phyloP scores from a whole-genome alignment of 1,139 yeast species.

The Tardiomyces digboiensis region DNA sequence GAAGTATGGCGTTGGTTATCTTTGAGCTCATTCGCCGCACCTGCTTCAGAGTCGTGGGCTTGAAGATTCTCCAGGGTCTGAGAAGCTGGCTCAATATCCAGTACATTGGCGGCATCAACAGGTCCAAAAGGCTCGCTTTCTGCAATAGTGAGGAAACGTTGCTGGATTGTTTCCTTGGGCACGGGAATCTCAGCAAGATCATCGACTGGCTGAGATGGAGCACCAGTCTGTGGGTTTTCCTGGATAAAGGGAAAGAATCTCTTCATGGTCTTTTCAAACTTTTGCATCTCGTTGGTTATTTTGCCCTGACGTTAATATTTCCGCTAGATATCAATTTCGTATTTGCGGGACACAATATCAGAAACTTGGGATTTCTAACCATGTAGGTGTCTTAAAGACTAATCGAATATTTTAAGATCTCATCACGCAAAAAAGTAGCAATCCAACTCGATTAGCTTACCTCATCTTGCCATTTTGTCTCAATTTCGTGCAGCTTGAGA shows the following conservation, averaged over 20 bases:
- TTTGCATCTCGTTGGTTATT: conserved; percentile 37
- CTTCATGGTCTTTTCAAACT: conserved; percentile 53
- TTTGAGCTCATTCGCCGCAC: conserved; percentile 19
- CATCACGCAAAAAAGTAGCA: conserved; percentile 31
- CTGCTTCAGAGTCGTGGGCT: conserved; percentile 20
- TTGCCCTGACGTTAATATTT: conserved; percentile 12
- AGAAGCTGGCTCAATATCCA: conserved; percentile 79
- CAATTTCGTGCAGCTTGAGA: conserved; percentile 54
- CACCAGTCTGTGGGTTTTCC: conserved; percentile 21
- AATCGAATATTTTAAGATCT: conserved; percentile 45
- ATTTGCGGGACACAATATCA: conserved; percentile 10
- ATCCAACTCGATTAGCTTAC: conserved; percentile 37
- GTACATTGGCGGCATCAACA: conserved; percentile 83
- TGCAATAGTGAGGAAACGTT: conserved; percentile 81
- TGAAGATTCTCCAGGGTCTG: conserved; percentile 54
- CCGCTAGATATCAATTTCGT: conserved; percentile 4
- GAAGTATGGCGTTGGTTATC: conserved; percentile 15
- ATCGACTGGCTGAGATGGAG: conserved; percentile 19
- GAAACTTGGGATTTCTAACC: conserved; percentile 37
- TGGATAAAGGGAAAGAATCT: conserved; percentile 72
- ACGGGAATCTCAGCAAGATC: conserved; percentile 81
- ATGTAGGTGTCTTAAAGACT: conserved; percentile 68
- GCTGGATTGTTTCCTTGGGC: conserved; percentile 74
- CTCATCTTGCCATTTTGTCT: conserved; percentile 46
- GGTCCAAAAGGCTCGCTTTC: conserved; percentile 98